Conservation (phyloP, 2,329 filamentous ascomycete genomes). For the Fusarium paranaense region DNA sequence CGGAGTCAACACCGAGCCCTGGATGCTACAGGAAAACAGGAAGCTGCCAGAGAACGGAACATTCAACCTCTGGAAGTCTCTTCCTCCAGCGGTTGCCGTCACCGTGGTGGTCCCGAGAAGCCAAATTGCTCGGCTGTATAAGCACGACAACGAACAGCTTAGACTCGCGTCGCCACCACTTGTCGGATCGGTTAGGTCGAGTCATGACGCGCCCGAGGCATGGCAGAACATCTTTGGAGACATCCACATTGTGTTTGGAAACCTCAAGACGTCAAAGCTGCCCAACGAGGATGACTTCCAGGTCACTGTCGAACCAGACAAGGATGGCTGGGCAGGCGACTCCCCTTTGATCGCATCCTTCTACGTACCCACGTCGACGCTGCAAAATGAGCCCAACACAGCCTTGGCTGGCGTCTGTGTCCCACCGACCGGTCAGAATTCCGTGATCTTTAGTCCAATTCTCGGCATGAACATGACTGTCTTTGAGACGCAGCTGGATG, state of each 20-base stretch:
- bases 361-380: conserved; percentile 50
- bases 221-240: conserved; percentile 54
- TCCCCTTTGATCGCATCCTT: conserved; percentile 57
- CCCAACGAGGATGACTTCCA: conserved; percentile 47
- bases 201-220: conserved; percentile 30
- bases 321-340: conserved; percentile 50
- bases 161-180: conserved; percentile 45
- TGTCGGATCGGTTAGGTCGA: conserved; percentile 46
- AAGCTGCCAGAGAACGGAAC: conserved; percentile 35
- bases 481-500: conserved; percentile 47
- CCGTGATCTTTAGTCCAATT: conserved; percentile 35
- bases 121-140: conserved; percentile 44
- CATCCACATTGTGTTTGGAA: conserved; percentile 57
- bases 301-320: conserved; percentile 50
- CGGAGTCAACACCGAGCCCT: conserved; percentile 48
- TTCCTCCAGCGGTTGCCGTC: conserved; percentile 52
- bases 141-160: conserved; percentile 15
- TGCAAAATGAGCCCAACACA: conserved; percentile 50
- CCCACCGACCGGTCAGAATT: conserved; percentile 39
- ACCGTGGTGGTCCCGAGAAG: conserved; percentile 51
- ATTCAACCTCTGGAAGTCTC: conserved; percentile 52
- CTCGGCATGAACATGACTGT: conserved; percentile 47
- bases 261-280: conserved; percentile 41
- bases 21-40: conserved; percentile 42
- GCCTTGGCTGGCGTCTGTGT: conserved; percentile 50